These are phyloP conservation scores for Blastobotrys arbuscula DNA, from an alignment of 1,139 yeast species.

Conservation along the genomic window DNA sequence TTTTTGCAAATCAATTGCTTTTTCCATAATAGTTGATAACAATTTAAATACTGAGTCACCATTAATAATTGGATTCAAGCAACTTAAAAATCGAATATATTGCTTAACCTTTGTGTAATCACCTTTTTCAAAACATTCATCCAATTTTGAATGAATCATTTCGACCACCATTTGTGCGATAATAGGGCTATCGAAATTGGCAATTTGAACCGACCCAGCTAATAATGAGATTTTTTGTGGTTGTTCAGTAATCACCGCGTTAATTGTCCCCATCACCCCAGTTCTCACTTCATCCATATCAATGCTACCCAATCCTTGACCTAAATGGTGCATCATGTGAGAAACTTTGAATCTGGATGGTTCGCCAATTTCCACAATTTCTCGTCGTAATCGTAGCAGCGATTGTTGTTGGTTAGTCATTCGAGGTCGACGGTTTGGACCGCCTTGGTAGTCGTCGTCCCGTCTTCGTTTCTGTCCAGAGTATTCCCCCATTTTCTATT, in stretches of 20 bases:
- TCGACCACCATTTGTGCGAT: conserved; percentile 71
- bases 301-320: conserved; percentile 51
- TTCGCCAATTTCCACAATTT: conserved; percentile 31
- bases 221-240: conserved; percentile 80
- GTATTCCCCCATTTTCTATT: conserved; percentile 6
- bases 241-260: conserved; percentile 74
- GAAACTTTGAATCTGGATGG: conserved; percentile 26
- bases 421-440: conserved; percentile 15
- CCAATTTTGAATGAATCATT: conserved; percentile 58
- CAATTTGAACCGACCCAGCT: conserved; percentile 62
- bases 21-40: conserved; percentile 49
- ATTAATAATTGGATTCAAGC: conserved; percentile 55
- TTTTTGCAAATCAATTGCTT: conserved; percentile 54
- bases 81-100: conserved; percentile 61
- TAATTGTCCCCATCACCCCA: conserved; percentile 56
- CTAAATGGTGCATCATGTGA: conserved; percentile 46
- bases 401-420: conserved; percentile 17
- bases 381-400: conserved; percentile 22
- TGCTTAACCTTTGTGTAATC: conserved; percentile 69
- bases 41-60: conserved; percentile 47
- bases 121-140: conserved; percentile 44
- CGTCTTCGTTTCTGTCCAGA: conserved; percentile 13
- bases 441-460: conserved; percentile 16
- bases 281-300: conserved; percentile 60
- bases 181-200: conserved; percentile 59